Evolutionary conservation across 164 flowering plant genomes (phyloP).

Genomic region (Protea cynaroides): DNA sequence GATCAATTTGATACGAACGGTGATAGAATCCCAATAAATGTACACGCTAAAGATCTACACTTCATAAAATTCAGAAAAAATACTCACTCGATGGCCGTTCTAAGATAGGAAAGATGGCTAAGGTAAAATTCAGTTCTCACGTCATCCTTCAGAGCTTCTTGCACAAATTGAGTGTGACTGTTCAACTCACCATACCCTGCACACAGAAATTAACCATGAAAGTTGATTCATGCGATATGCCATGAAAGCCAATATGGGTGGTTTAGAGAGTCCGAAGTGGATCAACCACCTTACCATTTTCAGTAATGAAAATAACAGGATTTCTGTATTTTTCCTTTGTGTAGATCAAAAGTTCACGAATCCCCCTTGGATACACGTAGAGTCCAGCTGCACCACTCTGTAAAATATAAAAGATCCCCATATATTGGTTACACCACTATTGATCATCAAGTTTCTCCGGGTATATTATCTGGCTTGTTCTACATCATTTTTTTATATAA

Average conservation of each 20-base stretch:
- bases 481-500: no score
- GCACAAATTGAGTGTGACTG: slow-evolving; percentile 13
- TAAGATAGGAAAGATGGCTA: slow-evolving; percentile 30
- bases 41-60: no score
- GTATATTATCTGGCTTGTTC: no score
- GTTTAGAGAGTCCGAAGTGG: not conserved
- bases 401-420: no score
- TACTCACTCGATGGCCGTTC: slow-evolving; percentile 22
- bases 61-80: not conserved
- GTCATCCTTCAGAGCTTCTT: slow-evolving; percentile 31
- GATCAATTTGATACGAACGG: no score
- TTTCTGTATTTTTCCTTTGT: slow-evolving; percentile 31
- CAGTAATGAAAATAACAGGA: slow-evolving; percentile 44
- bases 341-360: slow-evolving; percentile 27
- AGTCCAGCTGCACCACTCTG: slow-evolving; percentile 30
- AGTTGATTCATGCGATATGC: not conserved
- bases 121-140: slow-evolving; percentile 32
- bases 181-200: slow-evolving; percentile 34
- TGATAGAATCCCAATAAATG: no score
- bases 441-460: no score
- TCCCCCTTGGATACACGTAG: slow-evolving; percentile 37
- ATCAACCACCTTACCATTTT: slow-evolving; percentile 37
- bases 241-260: not conserved
- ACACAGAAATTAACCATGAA: not conserved
- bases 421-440: no score